Evolutionary conservation across 2,329 filamentous ascomycete genomes (phyloP), one percentile per base, ranked within the genome.

Genomic region (Pseudogymnoascus sp.): DNA sequence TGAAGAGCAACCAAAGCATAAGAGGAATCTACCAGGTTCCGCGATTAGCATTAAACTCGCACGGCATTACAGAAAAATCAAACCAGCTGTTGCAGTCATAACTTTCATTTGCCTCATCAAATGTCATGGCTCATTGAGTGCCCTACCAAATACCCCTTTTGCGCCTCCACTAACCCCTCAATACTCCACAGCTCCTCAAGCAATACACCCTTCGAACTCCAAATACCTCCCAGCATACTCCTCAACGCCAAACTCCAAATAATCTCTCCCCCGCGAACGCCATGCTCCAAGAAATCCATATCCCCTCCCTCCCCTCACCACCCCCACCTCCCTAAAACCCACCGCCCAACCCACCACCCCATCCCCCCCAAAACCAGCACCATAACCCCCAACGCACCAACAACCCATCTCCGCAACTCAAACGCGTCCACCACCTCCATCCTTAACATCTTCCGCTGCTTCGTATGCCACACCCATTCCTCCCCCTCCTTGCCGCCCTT

Each of bases 341-440:
- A 44, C 40, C 40, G 2, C 7, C 17, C 17, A 44, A 44, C 50
- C 46, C 23, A 56, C 23, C 23, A 26, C n/a, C 44, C 31, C 10
- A 62, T 17, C 29, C 60, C 29, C 17, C 26, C 42, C 10, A n/a
- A 53, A 21, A 53, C 19, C 19, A 67, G n/a, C 62, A 72, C 38
- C 1, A 65, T 31, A 11, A 67, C 33, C 26, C 53, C 53, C 26
- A 59, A 3, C 7, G 26, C 53, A 31, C 4, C 26, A 17, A 70
- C 63, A 9, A 74, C 70, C 67, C 68, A 70, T 60, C 69, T 69
- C 64, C 72, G 59, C 7, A 74, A 60, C 60, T 50, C 61, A 65
- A 72, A 74, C 9, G 72, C 72, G 67, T 74, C 72, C 50, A 68
- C 65, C 26, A 73, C 64, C 64, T 74, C 72, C 60, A 67, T 69